Evolutionary conservation across 768 basidiomycete species (phyloP).

Genomic region (Suillus americanus): DNA sequence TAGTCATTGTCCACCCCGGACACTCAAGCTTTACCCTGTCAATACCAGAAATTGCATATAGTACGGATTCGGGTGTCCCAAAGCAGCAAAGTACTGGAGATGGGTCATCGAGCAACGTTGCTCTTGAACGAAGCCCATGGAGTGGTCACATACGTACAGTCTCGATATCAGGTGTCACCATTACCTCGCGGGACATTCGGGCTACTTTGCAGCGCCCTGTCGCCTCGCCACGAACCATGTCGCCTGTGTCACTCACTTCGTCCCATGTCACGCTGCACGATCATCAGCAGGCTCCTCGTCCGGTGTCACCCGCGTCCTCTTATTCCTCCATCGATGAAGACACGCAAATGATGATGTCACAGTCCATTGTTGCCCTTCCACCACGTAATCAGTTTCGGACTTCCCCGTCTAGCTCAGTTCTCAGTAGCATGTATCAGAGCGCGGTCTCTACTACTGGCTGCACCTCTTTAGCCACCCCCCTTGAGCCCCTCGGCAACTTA

Average conservation of each 20-base stretch:
- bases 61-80: conserved; percentile 35
- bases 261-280: conserved; percentile 13
- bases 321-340: conserved; percentile 61
- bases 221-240: conserved; percentile 22
- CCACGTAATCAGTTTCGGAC: conserved; percentile 32
- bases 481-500: conserved; percentile 1
- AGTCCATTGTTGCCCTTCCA: conserved; percentile 67
- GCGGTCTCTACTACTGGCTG: conserved; percentile 46
- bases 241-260: conserved; percentile 26
- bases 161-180: conserved; percentile 52
- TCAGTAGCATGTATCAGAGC: conserved; percentile 79
- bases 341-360: conserved; percentile 66
- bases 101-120: conserved; percentile 14
- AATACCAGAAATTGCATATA: conserved; percentile 59
- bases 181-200: conserved; percentile 50
- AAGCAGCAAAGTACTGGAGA: conserved; percentile 24
- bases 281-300: conserved; percentile 4
- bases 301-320: conserved; percentile 49
- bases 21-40: conserved; percentile 61
- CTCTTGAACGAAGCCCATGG: conserved; percentile 12
- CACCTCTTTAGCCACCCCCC: conserved; percentile 1
- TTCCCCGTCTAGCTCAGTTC: conserved; percentile 47
- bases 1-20: conserved; percentile 68
- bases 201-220: conserved; percentile 17
- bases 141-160: conserved; percentile 45